phyloP scores from a whole-genome alignment of 805 yeast genomes.

The Metschnikowia henanensis region DNA sequence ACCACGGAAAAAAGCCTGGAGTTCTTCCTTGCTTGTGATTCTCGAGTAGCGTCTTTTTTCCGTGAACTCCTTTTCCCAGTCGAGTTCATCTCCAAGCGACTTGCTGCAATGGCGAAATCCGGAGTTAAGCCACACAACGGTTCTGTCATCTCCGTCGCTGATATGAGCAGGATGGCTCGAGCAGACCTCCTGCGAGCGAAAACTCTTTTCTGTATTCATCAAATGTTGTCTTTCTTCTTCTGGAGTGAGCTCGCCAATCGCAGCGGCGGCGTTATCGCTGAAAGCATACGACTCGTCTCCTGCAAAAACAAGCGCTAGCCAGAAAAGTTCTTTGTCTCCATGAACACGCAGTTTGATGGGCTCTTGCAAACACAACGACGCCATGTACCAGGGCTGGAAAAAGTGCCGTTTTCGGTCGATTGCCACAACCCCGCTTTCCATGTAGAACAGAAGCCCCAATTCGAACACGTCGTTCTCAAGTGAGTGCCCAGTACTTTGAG shows the following conservation, averaged over 20 bases:
- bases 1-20: constrained; percentile 26
- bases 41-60: constrained; percentile 23
- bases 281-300: constrained; percentile 32
- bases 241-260: constrained; percentile 33
- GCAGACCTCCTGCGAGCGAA: constrained; percentile 47
- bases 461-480: constrained; percentile 29
- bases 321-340: constrained; percentile 41
- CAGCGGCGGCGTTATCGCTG: constrained; percentile 31
- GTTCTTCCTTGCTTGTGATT: constrained; percentile 20
- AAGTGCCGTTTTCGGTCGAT: constrained; percentile 30
- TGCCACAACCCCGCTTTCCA: constrained; percentile 39
- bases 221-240: constrained; percentile 16
- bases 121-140: constrained; percentile 66
- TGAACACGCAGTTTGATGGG: constrained; percentile 16
- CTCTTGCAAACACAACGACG: constrained; percentile 22
- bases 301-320: constrained; percentile 36
- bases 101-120: too few species aligned
- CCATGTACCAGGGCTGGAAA: constrained; percentile 31
- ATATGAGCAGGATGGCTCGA: constrained; percentile 65
- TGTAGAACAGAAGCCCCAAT: constrained; percentile 35
- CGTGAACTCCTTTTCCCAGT: constrained; percentile 32
- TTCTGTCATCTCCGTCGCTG: constrained; percentile 45
- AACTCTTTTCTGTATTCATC: constrained; percentile 23
- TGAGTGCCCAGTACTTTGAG: constrained; percentile 33
- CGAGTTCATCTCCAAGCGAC: constrained; percentile 21